phyloP scores from a whole-genome alignment of 768 basidiomycete species.

The Ramaria rubella region DNA sequence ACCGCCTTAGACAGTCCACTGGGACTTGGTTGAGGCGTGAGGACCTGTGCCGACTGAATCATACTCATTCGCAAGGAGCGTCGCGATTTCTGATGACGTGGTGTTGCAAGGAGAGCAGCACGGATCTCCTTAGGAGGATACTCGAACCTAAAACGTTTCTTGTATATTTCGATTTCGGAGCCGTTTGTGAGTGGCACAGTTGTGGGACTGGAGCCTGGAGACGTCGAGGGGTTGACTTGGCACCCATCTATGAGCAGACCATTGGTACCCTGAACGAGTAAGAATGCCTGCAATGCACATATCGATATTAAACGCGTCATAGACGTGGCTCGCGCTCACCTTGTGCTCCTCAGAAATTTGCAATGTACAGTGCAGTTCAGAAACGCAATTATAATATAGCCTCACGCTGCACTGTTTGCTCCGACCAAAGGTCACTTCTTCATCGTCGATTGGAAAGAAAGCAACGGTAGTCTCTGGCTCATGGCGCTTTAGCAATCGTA shows the following conservation, averaged over 20 bases:
- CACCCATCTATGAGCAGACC: conserved; percentile 61
- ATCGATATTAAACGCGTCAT: background rate
- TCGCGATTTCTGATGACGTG: conserved; percentile 33
- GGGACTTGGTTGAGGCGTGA: conserved; percentile 54
- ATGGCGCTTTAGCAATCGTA: conserved; percentile 53
- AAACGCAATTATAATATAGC: conserved; percentile 61
- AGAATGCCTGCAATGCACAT: conserved; percentile 46
- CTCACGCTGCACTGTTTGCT: conserved; percentile 58
- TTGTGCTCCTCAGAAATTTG: conserved; percentile 56
- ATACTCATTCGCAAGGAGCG: conserved; percentile 63
- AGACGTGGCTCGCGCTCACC: conserved; percentile 29
- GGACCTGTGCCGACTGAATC: conserved; percentile 69
- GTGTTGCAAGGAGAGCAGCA: conserved; percentile 42
- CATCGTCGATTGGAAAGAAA: conserved; percentile 66
- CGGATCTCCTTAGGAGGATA: conserved; percentile 73
- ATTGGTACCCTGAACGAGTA: conserved; percentile 51
- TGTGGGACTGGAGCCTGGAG: conserved; percentile 28
- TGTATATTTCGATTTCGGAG: conserved; percentile 60
- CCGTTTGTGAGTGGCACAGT: conserved; percentile 62
- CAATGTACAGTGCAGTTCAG: conserved; percentile 58
- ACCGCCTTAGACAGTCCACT: conserved; percentile 24
- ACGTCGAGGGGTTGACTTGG: conserved; percentile 44
- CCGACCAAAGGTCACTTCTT: conserved; percentile 62
- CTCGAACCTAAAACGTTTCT: conserved; percentile 62
- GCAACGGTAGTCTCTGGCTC: conserved; percentile 45